phyloP scores from a whole-genome alignment of 108 stramenopile species.

The Skeletonema potamos region DNA sequence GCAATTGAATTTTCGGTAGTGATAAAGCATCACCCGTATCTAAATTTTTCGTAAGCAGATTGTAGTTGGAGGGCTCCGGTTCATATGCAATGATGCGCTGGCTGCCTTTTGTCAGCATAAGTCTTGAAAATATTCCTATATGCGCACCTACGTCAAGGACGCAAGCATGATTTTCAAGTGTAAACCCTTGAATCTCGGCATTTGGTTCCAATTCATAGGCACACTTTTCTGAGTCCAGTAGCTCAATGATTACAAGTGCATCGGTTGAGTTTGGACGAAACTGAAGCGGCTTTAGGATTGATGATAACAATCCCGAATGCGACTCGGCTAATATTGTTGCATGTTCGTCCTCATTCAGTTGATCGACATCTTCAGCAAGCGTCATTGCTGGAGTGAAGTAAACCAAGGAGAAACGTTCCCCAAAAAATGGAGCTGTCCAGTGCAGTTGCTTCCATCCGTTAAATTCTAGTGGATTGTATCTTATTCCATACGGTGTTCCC shows the following conservation, averaged over 20 bases:
- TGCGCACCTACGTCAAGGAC: constrained; percentile 54
- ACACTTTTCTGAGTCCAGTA: constrained; percentile 40
- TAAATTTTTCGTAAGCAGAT: constrained; percentile 47
- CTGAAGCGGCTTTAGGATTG: constrained; percentile 8
- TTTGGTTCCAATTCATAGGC: constrained; percentile 26
- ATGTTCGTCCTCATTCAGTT: constrained; percentile 21
- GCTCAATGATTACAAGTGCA: constrained; percentile 50
- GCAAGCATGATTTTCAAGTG: constrained; percentile 30
- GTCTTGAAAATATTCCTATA: constrained; percentile 54
- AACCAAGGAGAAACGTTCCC: constrained; percentile 89
- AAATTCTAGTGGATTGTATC: constrained; percentile 86
- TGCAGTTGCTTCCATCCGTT: constrained; percentile 92
- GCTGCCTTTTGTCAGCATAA: constrained; percentile 46
- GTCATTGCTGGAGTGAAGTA: constrained; percentile 85
- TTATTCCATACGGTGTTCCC: constrained; percentile 61
- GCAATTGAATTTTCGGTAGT: constrained; percentile 21
- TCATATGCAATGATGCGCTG: constrained; percentile 49
- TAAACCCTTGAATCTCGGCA: constrained; percentile 30
- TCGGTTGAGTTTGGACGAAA: constrained; percentile 51
- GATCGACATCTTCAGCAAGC: constrained; percentile 10
- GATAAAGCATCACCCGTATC: background rate
- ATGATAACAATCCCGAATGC: constrained; percentile 33
- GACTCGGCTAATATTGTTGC: constrained; percentile 21
- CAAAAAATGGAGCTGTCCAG: constrained; percentile 83
- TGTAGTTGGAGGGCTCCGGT: constrained; percentile 51